Conservation (phyloP, 345 rosid species). For the Syzygium grande region DNA sequence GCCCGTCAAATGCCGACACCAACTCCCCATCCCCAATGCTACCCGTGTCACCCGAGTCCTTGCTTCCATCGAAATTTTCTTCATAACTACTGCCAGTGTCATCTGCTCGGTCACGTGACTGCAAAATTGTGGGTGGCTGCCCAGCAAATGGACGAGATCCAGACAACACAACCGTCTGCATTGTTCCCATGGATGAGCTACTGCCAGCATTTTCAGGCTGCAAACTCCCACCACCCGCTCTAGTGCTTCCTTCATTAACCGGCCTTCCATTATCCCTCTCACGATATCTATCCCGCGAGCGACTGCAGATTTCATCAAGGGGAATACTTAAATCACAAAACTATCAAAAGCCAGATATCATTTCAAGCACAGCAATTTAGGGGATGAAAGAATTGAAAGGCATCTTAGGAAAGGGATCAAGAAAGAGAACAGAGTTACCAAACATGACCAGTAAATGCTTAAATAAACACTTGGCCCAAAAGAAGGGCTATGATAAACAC, state of each 20-base stretch:
- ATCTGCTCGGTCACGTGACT: slow-evolving; percentile 64
- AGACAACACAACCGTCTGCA: slow-evolving; percentile 43
- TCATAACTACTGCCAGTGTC: slow-evolving; percentile 60
- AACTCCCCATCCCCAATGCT: slow-evolving; percentile 67
- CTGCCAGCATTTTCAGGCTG: slow-evolving; percentile 29
- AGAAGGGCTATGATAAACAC: neutral
- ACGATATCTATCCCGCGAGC: slow-evolving; percentile 63
- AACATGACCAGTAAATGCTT: neutral
- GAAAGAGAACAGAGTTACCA: neutral
- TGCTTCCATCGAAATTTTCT: slow-evolving; percentile 69
- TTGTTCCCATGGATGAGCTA: slow-evolving; percentile 24
- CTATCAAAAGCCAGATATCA: neutral
- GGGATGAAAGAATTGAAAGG: neutral
- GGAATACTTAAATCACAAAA: neutral
- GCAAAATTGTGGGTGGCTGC: slow-evolving; percentile 70
- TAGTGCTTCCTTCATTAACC: slow-evolving; percentile 36
- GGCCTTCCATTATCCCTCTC: slow-evolving; percentile 74
- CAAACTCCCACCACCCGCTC: slow-evolving; percentile 27
- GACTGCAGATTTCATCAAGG: slow-evolving; percentile 17
- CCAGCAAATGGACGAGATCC: slow-evolving; percentile 55
- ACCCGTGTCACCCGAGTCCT: slow-evolving; percentile 65
- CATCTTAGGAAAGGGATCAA: neutral
- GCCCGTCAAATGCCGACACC: slow-evolving; percentile 55
- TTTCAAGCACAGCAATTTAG: neutral
- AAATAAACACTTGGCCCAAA: neutral